These are phyloP conservation scores for Moricandia moricandioides DNA, from an alignment of 345 rosid species.

Conservation along the genomic window DNA sequence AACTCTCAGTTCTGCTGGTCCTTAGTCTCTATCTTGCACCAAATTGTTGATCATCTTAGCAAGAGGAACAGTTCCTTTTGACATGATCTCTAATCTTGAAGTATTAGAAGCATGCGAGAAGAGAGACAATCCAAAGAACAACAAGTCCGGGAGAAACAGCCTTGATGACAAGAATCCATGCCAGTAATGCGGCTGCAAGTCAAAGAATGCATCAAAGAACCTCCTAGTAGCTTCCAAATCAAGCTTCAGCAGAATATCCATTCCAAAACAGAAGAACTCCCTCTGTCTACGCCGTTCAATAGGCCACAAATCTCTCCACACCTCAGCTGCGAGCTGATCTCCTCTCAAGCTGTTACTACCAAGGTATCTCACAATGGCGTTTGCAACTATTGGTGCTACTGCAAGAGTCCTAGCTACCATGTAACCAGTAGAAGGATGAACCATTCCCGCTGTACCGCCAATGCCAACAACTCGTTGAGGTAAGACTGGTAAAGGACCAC, in stretches of 20 bases:
- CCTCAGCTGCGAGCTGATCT: constrained; percentile 61
- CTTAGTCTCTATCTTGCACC: constrained; percentile 69
- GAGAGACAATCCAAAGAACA: constrained; percentile 74
- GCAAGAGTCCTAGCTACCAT: constrained; percentile 99
- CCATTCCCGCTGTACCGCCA: constrained; percentile 96
- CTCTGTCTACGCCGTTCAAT: too few species aligned
- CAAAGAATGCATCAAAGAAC: constrained; percentile 85
- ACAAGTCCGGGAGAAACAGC: constrained; percentile 75
- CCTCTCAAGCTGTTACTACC: constrained; percentile 45
- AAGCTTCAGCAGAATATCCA: constrained; percentile 49
- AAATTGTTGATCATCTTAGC: constrained; percentile 80
- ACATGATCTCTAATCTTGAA: constrained; percentile 92
- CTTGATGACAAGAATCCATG: constrained; percentile 95
- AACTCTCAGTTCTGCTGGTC: neutral
- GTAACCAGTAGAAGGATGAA: constrained; percentile 90
- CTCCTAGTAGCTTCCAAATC: constrained; percentile 67
- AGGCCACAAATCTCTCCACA: constrained; percentile 93
- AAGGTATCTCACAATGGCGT: constrained; percentile 71
- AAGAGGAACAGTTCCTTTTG: constrained; percentile 85
- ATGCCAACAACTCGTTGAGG: constrained; percentile 96
- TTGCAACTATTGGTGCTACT: constrained; percentile 88
- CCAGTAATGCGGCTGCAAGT: constrained; percentile 85
- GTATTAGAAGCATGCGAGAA: constrained; percentile 82
- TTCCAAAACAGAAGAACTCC: constrained; percentile 67
- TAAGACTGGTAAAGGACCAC: constrained; percentile 90